Evolutionary conservation across 2,329 filamentous ascomycete species (phyloP).

Genomic region (Colletotrichum incanum): DNA sequence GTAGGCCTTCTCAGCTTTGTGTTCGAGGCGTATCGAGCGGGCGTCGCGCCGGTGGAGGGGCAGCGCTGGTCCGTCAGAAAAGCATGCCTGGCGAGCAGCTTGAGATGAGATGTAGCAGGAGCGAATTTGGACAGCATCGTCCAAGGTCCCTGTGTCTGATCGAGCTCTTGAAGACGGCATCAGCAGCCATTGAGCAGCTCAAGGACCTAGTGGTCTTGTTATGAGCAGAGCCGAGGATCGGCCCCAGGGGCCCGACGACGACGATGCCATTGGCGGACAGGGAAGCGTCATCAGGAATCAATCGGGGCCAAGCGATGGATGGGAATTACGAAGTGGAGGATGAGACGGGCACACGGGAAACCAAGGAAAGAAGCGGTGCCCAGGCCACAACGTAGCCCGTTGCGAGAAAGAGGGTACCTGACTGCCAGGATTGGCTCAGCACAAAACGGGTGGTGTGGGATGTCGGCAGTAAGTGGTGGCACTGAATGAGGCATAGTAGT

Average conservation of each 20-base stretch:
- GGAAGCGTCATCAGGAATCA: neutral
- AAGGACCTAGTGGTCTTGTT: neutral
- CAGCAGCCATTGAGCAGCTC: neutral
- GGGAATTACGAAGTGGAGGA: neutral
- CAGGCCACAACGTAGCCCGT: slow-evolving; percentile 10
- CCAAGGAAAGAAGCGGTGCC: neutral
- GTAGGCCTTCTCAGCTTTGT: neutral
- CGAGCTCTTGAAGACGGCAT: neutral
- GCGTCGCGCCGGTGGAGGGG: neutral
- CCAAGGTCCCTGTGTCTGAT: neutral
- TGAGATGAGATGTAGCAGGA: neutral
- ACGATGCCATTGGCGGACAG: neutral
- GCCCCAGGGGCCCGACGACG: neutral
- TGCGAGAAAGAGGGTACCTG: neutral
- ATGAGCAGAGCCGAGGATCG: neutral
- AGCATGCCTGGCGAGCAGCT: neutral
- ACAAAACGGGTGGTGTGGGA: too few species aligned
- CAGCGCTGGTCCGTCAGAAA: too few species aligned
- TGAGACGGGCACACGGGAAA: neutral
- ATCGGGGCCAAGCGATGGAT: neutral
- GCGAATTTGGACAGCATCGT: neutral
- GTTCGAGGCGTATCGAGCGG: neutral
- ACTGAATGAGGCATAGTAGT: slow-evolving; percentile 5
- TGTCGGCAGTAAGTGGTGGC: neutral
- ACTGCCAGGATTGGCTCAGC: neutral